phyloP scores from a whole-genome alignment of 2,329 filamentous ascomycete species.

The Nemania sp. region DNA sequence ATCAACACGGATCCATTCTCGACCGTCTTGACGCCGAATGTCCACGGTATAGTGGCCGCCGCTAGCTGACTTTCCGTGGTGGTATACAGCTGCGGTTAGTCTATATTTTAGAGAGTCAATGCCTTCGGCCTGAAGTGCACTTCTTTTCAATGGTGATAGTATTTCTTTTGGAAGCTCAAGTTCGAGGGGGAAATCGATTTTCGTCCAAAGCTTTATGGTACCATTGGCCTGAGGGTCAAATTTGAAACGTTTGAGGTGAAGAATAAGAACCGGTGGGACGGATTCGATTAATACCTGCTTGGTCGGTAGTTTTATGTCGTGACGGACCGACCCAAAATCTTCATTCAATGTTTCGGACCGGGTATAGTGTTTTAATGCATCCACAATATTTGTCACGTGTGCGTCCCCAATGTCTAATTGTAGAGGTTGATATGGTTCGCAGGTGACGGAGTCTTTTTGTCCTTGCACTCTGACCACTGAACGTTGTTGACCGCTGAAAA shows the following conservation, averaged over 20 bases:
- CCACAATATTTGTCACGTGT: constrained; percentile 86
- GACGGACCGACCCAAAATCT: constrained; percentile 78
- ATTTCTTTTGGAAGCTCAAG: constrained; percentile 91
- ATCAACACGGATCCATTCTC: constrained; percentile 94
- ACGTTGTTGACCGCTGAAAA: constrained; percentile 88
- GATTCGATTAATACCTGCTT: constrained; percentile 96
- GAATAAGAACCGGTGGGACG: constrained; percentile 85
- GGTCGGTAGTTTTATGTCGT: constrained; percentile 75
- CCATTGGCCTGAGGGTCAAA: constrained; percentile 82
- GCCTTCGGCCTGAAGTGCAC: constrained; percentile 65
- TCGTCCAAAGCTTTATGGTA: constrained; percentile 98
- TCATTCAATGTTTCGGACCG: constrained; percentile 82
- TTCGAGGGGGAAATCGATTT: constrained; percentile 91
- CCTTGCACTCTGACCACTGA: constrained; percentile 88
- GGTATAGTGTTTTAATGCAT: constrained; percentile 84
- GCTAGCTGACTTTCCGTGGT: constrained; percentile 95
- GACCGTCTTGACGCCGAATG: constrained; percentile 88
- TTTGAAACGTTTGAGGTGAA: constrained; percentile 96
- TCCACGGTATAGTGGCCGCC: constrained; percentile 99
- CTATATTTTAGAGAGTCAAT: constrained; percentile 78
- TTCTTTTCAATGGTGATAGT: constrained; percentile 75
- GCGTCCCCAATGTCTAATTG: constrained; percentile 92
- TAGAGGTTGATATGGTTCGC: constrained; percentile 91
- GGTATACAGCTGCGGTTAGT: constrained; percentile 89
- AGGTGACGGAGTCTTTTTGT: constrained; percentile 85